Evolutionary conservation across 106 monocot species (phyloP), one percentile per base, ranked within the genome.

Genomic region (Dendrobium nobile): DNA sequence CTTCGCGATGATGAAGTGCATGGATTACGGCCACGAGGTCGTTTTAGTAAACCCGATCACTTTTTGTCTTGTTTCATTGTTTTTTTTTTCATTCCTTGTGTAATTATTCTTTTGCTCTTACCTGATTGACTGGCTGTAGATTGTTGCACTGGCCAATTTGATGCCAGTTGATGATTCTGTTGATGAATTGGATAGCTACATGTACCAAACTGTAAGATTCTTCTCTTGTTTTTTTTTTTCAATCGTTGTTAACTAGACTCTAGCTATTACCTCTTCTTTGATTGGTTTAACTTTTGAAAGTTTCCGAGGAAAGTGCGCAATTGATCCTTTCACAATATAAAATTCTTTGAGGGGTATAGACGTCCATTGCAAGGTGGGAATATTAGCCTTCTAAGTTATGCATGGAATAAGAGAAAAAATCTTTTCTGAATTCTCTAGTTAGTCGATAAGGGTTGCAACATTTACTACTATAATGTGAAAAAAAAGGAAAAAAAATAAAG

Each of bases 181-280:
- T 20, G 98, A 99, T 67, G 98, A 99, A 82, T 78, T 99, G 75
- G 95, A 99, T 75, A 99, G 98, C 87, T 99, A 99, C 87, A 99
- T 99, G 98, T 99, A 95, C 77, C 98, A 99, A 85, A 99, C 98
- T 81, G 98, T 98, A 61, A 22, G 61, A 20, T 61, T 61, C 58
- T 58, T 58, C 61, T 61, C 61, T 61, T 10, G 22, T 19, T 61
- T 61, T 58, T 5, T 61, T 61, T 9, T 4, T 20, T 5, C 8
- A 61, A 61, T 61, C 6, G 3, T 22, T 22, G 5, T 61, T 22
- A 61, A 10, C 13, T 51, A 2, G 51, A 61, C 61, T 61, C 20
- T n/a, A n/a, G n/a, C n/a, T 61, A 8, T 22, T 8, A 22, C 61
- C 22, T 61, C n/a, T 22, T 61, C 22, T 61, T 61, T 61, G 61